Conservation (phyloP, 148 eudicot genomes). For the Diospyros lotus region DNA sequence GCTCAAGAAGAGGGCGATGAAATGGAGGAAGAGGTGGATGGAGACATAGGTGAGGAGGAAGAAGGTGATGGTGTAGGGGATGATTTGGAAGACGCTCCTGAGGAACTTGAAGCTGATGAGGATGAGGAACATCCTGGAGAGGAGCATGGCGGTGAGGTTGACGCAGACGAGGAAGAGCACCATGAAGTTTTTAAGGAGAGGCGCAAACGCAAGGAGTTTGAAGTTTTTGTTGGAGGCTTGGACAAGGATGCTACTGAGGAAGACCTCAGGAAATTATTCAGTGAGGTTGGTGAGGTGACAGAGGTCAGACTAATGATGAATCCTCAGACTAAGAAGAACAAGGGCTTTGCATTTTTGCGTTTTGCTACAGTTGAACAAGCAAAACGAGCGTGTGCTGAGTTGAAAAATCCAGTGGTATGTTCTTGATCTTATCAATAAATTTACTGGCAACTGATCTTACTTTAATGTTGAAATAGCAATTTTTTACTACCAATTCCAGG, state of each 20-base stretch:
- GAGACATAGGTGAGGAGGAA: constrained; percentile 54
- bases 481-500: constrained; percentile 67
- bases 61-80: constrained; percentile 60
- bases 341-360: constrained; percentile 96
- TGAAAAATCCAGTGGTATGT: constrained; percentile 92
- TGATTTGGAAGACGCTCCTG: constrained; percentile 58
- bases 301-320: constrained; percentile 97
- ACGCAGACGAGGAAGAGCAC: constrained; percentile 79
- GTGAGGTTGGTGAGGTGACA: constrained; percentile 75
- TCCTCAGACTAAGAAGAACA: constrained; percentile 93
- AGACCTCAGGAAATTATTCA: constrained; percentile 83
- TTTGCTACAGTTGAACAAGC: constrained; percentile 98
- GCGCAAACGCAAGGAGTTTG: constrained; percentile 91
- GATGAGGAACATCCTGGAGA: constrained; percentile 56
- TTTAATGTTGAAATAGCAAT: constrained; percentile 25
- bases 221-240: constrained; percentile 95
- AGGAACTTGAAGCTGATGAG: constrained; percentile 77
- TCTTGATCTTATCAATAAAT: constrained; percentile 40
- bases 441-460: constrained; percentile 21
- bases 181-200: constrained; percentile 81
- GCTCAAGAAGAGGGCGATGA: constrained; percentile 71
- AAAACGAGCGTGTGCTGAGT: constrained; percentile 77
- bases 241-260: constrained; percentile 98
- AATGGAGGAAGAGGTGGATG: constrained; percentile 59
- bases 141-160: constrained; percentile 51